Base-by-base conservation (phyloP, 1,284 basidiomycete genomes). In the Mixia osmundae region DNA sequence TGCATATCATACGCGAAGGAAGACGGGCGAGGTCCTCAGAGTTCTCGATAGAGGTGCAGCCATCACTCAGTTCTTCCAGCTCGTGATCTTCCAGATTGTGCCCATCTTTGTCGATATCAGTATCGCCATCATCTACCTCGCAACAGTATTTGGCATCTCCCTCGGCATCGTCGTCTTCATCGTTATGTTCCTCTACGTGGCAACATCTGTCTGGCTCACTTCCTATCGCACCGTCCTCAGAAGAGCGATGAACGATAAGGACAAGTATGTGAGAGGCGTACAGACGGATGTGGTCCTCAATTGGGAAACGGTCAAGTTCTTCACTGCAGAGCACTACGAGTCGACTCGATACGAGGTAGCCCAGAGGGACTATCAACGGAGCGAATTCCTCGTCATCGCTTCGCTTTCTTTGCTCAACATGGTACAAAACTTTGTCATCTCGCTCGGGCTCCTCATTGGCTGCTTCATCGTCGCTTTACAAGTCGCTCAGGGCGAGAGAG, bases 251-350 rank as follows among this genome's bases (percentile, higher is more conserved):
- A 76, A 75, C 50, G 74, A 77, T 26, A 66, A 68, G 31, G 75
- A 77, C 56, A 55, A 35, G 53, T 71, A 38, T 19, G 75, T 70
- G 10, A 67, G 75, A 31, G 72, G 70, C 11, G 77, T 78, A 36
- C 72, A 80, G 50, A 76, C 76, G 3, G 76, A 79, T 51, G 46
- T 49, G 36, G 44, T 55, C 46, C 64, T 82, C 48, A 75, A 80
- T 56, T 73, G 79, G 50, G 78, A 79, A 57, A 72, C 75, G 9
- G 74, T 82, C 45, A 56, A 57, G 22, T 41, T 25, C 56, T 82
- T 80, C 54, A 68, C 69, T 22, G 76, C 77, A 20, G 79, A 87
- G 54, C 62, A 67, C 23, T 73, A 78, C 50, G 80, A 85, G 53
- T 68, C 67, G 14, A 62, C 65, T 33, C 67, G 79, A 21, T 82